Conservation (phyloP, 1,139 yeast genomes). For the Yamadazyma membranifaciens region DNA sequence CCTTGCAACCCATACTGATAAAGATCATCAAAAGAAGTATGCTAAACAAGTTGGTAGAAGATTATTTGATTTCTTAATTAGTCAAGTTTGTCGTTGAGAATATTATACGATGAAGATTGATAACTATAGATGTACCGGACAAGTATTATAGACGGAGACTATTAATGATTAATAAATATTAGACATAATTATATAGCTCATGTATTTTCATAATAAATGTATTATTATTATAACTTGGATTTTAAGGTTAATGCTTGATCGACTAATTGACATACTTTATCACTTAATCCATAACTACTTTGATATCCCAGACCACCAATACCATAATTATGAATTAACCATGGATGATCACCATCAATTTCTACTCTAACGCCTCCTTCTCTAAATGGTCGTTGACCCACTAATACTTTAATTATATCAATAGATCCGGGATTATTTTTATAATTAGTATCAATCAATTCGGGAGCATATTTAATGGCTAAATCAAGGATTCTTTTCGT, state of each 20-base stretch:
- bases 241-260: neutral
- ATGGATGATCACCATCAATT: slow-evolving; percentile 23
- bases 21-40: slow-evolving; percentile 39
- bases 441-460: slow-evolving; percentile 31
- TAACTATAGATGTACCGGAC: neutral
- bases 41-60: slow-evolving; percentile 29
- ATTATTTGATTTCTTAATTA: slow-evolving; percentile 21
- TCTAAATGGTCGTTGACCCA: slow-evolving; percentile 51
- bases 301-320: slow-evolving; percentile 58
- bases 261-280: slow-evolving; percentile 6
- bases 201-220: neutral
- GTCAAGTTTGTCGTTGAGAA: slow-evolving; percentile 18
- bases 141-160: no score
- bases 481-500: slow-evolving; percentile 37
- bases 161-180: no score
- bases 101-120: no score
- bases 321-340: slow-evolving; percentile 51
- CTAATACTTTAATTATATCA: slow-evolving; percentile 38
- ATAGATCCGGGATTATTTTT: slow-evolving; percentile 34
- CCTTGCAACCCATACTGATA: slow-evolving; percentile 30
- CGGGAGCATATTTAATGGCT: slow-evolving; percentile 45
- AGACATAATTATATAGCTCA: no score
- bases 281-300: slow-evolving; percentile 43
- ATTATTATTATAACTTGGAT: neutral
- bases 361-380: slow-evolving; percentile 47